These are phyloP conservation scores for Phytopythium aichiense DNA, from an alignment of 352 stramenopile genomes.

Conservation along the genomic window DNA sequence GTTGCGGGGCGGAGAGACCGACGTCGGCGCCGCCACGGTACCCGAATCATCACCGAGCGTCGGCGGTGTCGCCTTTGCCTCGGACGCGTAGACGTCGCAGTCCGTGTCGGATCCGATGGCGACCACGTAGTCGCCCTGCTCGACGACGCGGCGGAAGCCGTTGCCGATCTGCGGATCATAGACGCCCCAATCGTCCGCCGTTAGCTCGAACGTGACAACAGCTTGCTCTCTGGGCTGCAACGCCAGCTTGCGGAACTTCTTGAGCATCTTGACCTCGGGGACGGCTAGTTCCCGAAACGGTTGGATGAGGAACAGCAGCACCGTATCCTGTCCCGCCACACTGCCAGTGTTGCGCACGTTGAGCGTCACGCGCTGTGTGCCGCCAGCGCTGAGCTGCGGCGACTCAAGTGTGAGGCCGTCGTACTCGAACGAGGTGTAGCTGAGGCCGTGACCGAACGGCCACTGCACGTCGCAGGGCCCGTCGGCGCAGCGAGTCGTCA, in stretches of 20 bases:
- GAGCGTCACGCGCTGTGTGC: conserved; percentile 32
- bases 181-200: conserved; percentile 47
- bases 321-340: conserved; percentile 56
- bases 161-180: conserved; percentile 50
- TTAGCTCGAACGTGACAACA: conserved; percentile 34
- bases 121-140: conserved; percentile 63
- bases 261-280: conserved; percentile 76
- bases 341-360: conserved; percentile 62
- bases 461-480: conserved; percentile 55
- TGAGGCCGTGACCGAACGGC: conserved; percentile 59
- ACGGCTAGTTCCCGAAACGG: conserved; percentile 52
- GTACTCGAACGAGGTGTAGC: conserved; percentile 67
- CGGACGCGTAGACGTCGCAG: conserved; percentile 51
- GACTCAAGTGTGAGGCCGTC: conserved; percentile 29
- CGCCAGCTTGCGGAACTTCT: conserved; percentile 71
- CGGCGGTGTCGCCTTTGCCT: not conserved
- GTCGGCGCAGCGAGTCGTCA: conserved; percentile 39
- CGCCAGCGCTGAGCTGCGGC: conserved; percentile 16
- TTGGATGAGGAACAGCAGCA: conserved; percentile 75
- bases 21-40: not conserved
- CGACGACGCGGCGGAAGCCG: conserved; percentile 47
- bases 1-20: not conserved
- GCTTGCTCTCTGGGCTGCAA: conserved; percentile 28
- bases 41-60: not conserved
- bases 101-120: conserved; percentile 57